phyloP scores from a whole-genome alignment of 148 eudicot species.

The Rhododendron simsii region DNA sequence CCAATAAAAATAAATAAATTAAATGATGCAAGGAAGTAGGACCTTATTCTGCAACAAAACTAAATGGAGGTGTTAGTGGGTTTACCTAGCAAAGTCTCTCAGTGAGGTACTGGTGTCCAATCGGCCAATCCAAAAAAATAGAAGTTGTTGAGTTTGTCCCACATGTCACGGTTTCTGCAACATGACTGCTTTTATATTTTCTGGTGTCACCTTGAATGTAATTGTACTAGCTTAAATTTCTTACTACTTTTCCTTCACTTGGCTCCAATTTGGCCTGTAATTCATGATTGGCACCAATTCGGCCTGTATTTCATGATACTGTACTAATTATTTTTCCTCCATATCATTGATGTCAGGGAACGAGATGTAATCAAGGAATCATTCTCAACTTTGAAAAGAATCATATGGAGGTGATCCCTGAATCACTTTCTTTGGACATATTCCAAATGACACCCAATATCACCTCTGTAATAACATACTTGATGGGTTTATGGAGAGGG shows the following conservation, averaged over 20 bases:
- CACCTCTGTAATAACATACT: conserved; percentile 16
- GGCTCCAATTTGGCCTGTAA: not conserved
- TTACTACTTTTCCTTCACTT: not conserved
- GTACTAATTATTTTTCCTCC: not conserved
- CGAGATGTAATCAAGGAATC: conserved; percentile 35
- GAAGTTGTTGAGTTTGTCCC: not conserved
- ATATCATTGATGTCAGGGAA: conserved; percentile 28
- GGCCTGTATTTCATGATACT: not conserved
- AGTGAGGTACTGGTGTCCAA: not conserved
- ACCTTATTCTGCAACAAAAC: not conserved
- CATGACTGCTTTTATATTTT: not conserved
- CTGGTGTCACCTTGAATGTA: not conserved
- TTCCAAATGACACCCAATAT: conserved; percentile 1
- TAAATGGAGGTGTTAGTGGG: not conserved
- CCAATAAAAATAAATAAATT: no score
- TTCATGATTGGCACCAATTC: not conserved
- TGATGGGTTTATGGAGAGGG: conserved; percentile 8
- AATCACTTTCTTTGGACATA: conserved; percentile 2
- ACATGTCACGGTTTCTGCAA: not conserved
- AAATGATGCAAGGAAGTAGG: not conserved
- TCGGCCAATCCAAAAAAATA: not conserved
- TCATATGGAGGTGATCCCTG: not conserved
- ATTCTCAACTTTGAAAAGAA: conserved; percentile 28
- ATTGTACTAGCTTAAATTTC: not conserved
- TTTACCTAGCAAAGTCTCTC: not conserved